Conservation (phyloP, 1,284 basidiomycete genomes). For the Cryptococcus sp. region DNA sequence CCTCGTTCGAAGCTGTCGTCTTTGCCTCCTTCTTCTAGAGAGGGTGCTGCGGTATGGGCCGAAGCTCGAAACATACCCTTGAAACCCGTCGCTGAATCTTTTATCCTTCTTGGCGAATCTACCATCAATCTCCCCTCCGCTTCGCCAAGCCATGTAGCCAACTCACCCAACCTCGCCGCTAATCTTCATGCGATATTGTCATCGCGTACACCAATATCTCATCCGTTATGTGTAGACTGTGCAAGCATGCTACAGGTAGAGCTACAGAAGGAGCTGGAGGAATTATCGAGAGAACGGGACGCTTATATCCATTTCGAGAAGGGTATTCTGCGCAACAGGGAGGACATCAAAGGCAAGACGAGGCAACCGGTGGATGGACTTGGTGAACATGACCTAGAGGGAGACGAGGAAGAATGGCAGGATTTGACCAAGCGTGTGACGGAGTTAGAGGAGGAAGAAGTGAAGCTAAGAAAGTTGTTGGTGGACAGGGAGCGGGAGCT, state of each 20-base stretch:
- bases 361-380: slow-evolving; percentile 50
- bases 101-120: slow-evolving; percentile 81
- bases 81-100: slow-evolving; percentile 62
- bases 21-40: slow-evolving; percentile 55
- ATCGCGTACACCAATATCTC: slow-evolving; percentile 76
- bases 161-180: slow-evolving; percentile 54
- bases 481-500: slow-evolving; percentile 64
- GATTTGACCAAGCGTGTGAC: slow-evolving; percentile 57
- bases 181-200: slow-evolving; percentile 72
- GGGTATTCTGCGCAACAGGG: slow-evolving; percentile 56
- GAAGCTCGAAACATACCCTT: slow-evolving; percentile 58
- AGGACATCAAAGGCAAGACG: slow-evolving; percentile 7
- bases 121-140: slow-evolving; percentile 57
- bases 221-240: slow-evolving; percentile 93
- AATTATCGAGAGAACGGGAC: slow-evolving; percentile 85
- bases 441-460: slow-evolving; percentile 68
- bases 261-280: slow-evolving; percentile 78
- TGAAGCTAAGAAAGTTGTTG: slow-evolving; percentile 37
- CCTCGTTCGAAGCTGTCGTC: slow-evolving; percentile 57
- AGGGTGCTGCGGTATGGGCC: slow-evolving; percentile 44
- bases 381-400: slow-evolving; percentile 32
- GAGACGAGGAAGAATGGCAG: slow-evolving; percentile 40
- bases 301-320: slow-evolving; percentile 89
- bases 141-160: slow-evolving; percentile 50
- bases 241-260: slow-evolving; percentile 73